Base-by-base conservation (phyloP, 2,329 filamentous ascomycete species). In the Endothia cerciana region DNA sequence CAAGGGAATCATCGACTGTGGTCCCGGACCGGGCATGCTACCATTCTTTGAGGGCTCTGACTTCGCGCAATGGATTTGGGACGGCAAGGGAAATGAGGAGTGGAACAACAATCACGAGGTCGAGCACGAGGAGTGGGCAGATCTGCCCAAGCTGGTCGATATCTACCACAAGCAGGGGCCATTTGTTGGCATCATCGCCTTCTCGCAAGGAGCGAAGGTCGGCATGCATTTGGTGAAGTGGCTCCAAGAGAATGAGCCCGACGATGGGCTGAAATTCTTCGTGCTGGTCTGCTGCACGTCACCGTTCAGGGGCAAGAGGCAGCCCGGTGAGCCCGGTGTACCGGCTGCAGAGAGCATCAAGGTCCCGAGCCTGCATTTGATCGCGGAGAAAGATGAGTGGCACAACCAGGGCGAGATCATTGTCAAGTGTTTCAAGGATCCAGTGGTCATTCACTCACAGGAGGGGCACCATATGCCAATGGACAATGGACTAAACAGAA, bases 141-240 rank as follows among this genome's bases (percentile, higher is more conserved):
- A 89, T 1, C 90, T 90, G 47, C 90, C 90, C 1, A 92, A 85
- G 5, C 89, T 90, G 78, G 92, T 92, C 38, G 92, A 81, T 89
- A 92, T 93, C 11, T 64, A 64, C 57, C 45, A 64, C 36, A 45
- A 60, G 56, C 56, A 64, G 30, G 63, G 63, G 25, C 63, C 63
- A 4, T 64, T 64, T 47, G 63, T 60, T 8, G 63, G 63, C 56
- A 64, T 64, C 40, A 36, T 64, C n/a, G 63, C 56, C 33, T 64
- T 64, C 47, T 60, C 56, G 1, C 63, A 64, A 56, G 63, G 63
- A 6, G 63, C 63, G 10, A 64, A 64, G 25, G 63, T 64, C 38
- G 63, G 63, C 19, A 38, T 64, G 63, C 63, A 64, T 38, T 47
- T 64, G 36, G 57, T 64, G 33, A 64, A 60, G 47, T 64, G 63